Percentiles rank a stretch among this genome's conserved stretches.
These are phyloP conservation scores for Stephania japonica DNA, from an alignment of 164 flowering plant genomes.

Conservation along the genomic window DNA sequence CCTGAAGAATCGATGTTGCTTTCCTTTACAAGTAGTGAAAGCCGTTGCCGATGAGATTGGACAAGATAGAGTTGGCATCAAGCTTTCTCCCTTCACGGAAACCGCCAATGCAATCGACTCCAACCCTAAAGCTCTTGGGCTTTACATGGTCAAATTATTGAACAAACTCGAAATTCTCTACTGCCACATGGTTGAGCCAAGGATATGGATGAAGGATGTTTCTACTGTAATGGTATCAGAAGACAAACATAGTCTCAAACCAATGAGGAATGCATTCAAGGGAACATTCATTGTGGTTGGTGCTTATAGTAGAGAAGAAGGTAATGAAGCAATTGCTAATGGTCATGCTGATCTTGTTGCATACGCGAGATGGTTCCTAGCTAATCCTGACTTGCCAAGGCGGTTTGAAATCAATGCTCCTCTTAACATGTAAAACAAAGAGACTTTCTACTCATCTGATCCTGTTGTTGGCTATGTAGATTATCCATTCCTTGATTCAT, in stretches of 20 bases:
- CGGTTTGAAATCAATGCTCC: conserved; percentile 33
- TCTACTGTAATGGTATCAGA: conserved; percentile 12
- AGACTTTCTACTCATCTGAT: conserved; percentile 30
- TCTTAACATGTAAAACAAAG: conserved; percentile 27
- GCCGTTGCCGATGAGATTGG: background rate
- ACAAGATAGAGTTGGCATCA: conserved; percentile 7
- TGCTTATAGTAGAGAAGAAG: conserved; percentile 40
- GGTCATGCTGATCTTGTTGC: conserved; percentile 28
- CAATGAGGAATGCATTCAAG: conserved; percentile 44
- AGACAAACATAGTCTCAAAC: conserved; percentile 34
- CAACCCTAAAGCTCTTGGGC: conserved; percentile 45
- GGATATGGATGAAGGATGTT: conserved; percentile 29
- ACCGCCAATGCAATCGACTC: too few species aligned
- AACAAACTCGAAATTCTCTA: conserved; percentile 38
- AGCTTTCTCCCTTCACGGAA: conserved; percentile 27
- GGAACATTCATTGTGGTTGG: conserved; percentile 42
- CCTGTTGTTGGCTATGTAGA: conserved; percentile 39
- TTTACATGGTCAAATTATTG: conserved; percentile 41
- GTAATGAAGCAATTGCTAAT: conserved; percentile 29
- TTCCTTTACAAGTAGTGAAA: background rate
- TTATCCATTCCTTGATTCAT: conserved; percentile 31
- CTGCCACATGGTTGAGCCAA: conserved; percentile 55
- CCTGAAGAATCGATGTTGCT: background rate
- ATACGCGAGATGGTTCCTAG: conserved; percentile 32
- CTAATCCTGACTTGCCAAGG: conserved; percentile 38